Conservation (phyloP, 345 rosid genomes). For the Moringa oleifera region DNA sequence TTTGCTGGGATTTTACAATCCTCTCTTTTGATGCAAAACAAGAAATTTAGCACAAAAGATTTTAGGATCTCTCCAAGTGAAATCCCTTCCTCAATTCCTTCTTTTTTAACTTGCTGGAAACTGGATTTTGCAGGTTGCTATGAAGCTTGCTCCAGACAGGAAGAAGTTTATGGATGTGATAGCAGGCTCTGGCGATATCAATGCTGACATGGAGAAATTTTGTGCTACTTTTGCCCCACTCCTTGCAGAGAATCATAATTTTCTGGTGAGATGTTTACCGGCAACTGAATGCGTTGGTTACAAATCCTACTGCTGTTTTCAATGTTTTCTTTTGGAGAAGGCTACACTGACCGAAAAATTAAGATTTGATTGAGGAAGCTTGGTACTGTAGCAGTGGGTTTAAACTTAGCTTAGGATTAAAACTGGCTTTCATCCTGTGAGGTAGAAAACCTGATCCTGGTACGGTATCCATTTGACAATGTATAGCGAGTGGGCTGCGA, state of each 20-base stretch:
- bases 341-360: not conserved
- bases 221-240: conserved; percentile 72
- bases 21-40: no score
- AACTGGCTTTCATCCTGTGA: not conserved
- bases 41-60: no score
- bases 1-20: no score
- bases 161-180: conserved; percentile 92
- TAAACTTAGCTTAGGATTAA: not conserved
- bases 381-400: not conserved
- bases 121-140: conserved; percentile 55
- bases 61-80: no score
- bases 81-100: no score
- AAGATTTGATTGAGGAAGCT: not conserved
- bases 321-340: conserved; percentile 1
- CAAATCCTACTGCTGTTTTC: not conserved
- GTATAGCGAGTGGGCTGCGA: no score
- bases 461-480: no score
- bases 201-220: conserved; percentile 79
- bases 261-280: conserved; percentile 53
- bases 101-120: conserved; percentile 7
- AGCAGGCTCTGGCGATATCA: conserved; percentile 68
- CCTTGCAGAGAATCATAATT: conserved; percentile 86
- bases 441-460: conserved; percentile 2
- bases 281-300: not conserved
- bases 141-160: conserved; percentile 97